A percentile compares a stretch with the other conserved stretches of the same genome.
These are phyloP conservation scores for Brasilioporus rufonigricans DNA, from an alignment of 768 basidiomycete genomes.

Conservation along the genomic window DNA sequence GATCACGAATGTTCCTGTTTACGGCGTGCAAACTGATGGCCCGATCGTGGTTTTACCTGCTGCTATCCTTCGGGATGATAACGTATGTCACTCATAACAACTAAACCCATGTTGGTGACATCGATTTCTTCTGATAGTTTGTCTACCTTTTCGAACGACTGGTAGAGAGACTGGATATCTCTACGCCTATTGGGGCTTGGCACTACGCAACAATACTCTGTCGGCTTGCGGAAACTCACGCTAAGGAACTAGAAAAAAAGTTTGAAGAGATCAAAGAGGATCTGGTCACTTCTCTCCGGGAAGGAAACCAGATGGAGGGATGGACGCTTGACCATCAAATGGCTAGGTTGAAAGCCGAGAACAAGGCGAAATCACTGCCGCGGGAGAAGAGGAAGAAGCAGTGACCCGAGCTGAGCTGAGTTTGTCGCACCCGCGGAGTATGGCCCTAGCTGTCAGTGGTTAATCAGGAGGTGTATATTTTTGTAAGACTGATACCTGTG, in stretches of 20 bases:
- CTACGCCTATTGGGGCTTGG: conserved; percentile 7
- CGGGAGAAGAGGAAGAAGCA: neutral
- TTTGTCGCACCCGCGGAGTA: too few species aligned
- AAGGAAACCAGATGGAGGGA: neutral
- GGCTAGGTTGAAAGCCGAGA: neutral
- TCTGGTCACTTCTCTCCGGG: neutral
- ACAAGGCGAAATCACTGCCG: neutral
- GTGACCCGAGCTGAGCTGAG: neutral
- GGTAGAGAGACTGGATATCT: conserved; percentile 3
- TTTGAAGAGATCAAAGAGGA: neutral
- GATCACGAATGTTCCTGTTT: conserved; percentile 1
- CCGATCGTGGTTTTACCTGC: neutral
- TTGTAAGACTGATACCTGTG: too few species aligned
- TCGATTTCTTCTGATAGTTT: neutral
- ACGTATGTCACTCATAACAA: neutral
- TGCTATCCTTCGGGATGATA: neutral
- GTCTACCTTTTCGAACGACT: conserved; percentile 5
- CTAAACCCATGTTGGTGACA: too few species aligned
- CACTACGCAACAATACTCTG: conserved; percentile 9
- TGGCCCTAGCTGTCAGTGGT: too few species aligned
- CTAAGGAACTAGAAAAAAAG: neutral
- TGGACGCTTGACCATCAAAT: conserved; percentile 4
- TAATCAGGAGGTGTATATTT: too few species aligned
- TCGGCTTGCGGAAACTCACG: conserved; percentile 4
- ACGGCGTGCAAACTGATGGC: conserved; percentile 8